Evolutionary conservation across 2,329 filamentous ascomycete genomes (phyloP), one percentile per base, ranked within the genome.

Genomic region (Gnomoniopsis sp.): DNA sequence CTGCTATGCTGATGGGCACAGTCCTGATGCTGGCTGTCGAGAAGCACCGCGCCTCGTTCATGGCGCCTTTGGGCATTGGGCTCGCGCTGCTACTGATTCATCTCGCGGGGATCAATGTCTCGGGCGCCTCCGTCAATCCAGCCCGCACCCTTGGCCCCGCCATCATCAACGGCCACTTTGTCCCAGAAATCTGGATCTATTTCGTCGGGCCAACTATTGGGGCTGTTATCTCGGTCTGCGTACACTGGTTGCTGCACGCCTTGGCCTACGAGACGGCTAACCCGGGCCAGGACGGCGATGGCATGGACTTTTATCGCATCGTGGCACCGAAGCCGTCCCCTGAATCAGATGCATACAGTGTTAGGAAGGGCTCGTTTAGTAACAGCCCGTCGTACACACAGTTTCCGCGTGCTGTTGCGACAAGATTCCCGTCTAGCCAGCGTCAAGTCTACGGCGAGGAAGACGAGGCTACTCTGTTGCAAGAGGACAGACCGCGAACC

Each of bases 21-120:
- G 77, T 83, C 55, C 76, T 80, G 65, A 84, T 85, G 82, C 71
- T 85, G 46, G 82, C 82, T 0, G 79, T 78, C 8, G 81, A 85
- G 61, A 86, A 87, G 67, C 83, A 86, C 68, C 82, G 81, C 62
- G 79, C 79, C 1, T 86, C 84, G 0, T 86, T 77, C 14, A 41
- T 59, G 19, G 57, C 51, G 2, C 57, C 57, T 3, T n/a, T 55
- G 15, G 52, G 21, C 7, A 59, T 59, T 23, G 58, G 58, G 2
- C 26, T 46, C 1, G 19, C 21, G 34, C 46, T 33, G 36, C 41
- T 51, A 12, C 26, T 51, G 22, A 52, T 57, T 23, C 55, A 57
- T n/a, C 55, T 57, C 21, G 55, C 41, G 52, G 55, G 55, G 23
- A 57, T 57, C 17, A 57, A 57, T 19, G 21, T 57, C 61, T 79